Evolutionary conservation across 495 filamentous ascomycete species (phyloP).

Genomic region (Penicillium canescens): DNA sequence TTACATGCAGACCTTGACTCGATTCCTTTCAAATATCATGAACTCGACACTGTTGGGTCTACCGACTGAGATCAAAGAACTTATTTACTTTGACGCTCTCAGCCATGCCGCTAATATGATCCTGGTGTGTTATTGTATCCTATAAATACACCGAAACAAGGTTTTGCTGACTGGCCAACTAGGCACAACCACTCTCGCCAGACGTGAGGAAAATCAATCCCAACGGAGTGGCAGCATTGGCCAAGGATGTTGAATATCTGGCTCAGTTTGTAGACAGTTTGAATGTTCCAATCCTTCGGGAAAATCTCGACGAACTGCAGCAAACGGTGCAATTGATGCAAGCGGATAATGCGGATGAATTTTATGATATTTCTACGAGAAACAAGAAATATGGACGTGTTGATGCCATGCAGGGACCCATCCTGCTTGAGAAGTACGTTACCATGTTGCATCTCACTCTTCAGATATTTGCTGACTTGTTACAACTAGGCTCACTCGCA

Average conservation of each 20-base stretch:
- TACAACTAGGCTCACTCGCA: constrained; percentile 57
- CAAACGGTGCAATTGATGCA: constrained; percentile 89
- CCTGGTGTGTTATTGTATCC: constrained; percentile 51
- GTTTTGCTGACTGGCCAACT: constrained; percentile 15
- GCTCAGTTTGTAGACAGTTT: constrained; percentile 82
- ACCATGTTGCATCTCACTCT: background rate
- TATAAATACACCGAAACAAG: background rate
- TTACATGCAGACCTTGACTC: constrained; percentile 92
- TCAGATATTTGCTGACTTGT: constrained; percentile 39
- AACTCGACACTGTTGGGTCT: constrained; percentile 86
- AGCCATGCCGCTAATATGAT: constrained; percentile 88
- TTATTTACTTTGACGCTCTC: constrained; percentile 96
- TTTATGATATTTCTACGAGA: constrained; percentile 81
- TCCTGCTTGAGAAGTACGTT: constrained; percentile 82
- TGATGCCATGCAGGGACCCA: constrained; percentile 82
- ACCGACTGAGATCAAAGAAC: constrained; percentile 90
- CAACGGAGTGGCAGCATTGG: constrained; percentile 76
- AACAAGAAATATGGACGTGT: constrained; percentile 94
- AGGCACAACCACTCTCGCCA: constrained; percentile 79
- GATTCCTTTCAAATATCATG: constrained; percentile 96
- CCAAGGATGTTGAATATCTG: constrained; percentile 80
- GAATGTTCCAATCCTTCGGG: constrained; percentile 73
- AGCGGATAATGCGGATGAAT: constrained; percentile 87
- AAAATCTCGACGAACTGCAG: constrained; percentile 87
- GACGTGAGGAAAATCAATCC: constrained; percentile 84